These are phyloP conservation scores for Mycena sp. DNA, from an alignment of 1,284 basidiomycete genomes.

Conservation along the genomic window DNA sequence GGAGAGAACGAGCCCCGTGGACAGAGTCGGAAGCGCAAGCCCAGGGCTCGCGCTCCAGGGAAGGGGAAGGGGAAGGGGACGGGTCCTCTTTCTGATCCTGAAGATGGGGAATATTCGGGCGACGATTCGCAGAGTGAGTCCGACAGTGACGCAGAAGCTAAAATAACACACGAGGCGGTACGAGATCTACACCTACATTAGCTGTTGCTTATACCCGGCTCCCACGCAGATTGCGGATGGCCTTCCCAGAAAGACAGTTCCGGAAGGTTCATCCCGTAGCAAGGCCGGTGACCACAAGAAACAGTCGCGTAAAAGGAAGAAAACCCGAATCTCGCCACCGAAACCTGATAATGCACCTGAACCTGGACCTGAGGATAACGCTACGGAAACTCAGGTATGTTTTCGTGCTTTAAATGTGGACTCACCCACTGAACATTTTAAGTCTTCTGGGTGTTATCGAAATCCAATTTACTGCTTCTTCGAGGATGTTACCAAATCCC, in stretches of 20 bases:
- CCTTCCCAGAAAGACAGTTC: constrained; percentile 4
- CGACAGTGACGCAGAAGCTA: too few species aligned
- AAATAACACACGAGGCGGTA: not conserved
- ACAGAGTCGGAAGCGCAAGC: not conserved
- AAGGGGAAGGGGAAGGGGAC: too few species aligned
- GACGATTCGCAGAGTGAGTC: too few species aligned
- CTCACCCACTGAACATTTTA: not conserved
- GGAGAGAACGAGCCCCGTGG: not conserved
- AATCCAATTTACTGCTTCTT: not conserved
- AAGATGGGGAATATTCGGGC: too few species aligned
- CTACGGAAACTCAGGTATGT: not conserved
- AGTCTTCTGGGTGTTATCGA: not conserved
- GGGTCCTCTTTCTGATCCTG: too few species aligned
- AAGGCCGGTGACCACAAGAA: not conserved
- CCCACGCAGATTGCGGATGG: not conserved
- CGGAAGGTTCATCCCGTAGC: not conserved
- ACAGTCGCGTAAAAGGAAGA: not conserved
- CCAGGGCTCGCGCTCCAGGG: too few species aligned
- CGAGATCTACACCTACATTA: not conserved
- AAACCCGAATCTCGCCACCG: not conserved
- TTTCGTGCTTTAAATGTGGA: not conserved
- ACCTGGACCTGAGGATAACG: not conserved
- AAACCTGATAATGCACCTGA: too few species aligned
- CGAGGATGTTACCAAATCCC: not conserved
- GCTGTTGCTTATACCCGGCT: not conserved